Conservation (phyloP, 306 rosid species). For the Castanospermum australe region DNA sequence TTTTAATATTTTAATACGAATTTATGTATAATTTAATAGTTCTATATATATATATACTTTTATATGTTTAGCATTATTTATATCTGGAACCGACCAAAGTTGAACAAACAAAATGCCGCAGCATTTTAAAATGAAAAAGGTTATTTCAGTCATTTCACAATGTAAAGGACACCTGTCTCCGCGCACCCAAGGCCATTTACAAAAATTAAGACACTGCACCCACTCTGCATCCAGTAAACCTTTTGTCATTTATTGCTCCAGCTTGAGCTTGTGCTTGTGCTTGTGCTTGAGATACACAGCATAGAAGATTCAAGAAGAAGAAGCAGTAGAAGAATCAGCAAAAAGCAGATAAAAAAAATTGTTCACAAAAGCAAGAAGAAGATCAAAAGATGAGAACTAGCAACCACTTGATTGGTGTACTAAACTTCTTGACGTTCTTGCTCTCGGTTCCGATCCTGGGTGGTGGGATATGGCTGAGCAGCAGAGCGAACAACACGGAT, state of each 20-base stretch:
- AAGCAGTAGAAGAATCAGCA: not conserved
- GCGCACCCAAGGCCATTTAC: not conserved
- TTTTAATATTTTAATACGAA: too few relatives aligned
- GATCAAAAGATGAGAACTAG: constrained; percentile 57
- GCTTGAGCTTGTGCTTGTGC: not conserved
- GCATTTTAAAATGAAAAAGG: not conserved
- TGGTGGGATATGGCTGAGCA: constrained; percentile 93
- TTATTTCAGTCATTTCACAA: not conserved
- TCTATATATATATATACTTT: too few relatives aligned
- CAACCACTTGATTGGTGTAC: constrained; percentile 72
- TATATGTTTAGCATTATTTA: too few relatives aligned
- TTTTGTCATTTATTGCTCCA: not conserved
- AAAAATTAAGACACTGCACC: not conserved
- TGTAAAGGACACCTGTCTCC: constrained; percentile 5
- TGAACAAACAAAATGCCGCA: not conserved
- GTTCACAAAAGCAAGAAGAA: not conserved
- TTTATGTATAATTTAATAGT: too few relatives aligned
- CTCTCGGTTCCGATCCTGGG: constrained; percentile 87
- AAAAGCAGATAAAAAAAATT: not conserved
- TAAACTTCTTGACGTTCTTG: constrained; percentile 83
- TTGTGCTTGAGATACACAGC: not conserved
- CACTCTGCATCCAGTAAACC: not conserved
- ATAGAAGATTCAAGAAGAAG: not conserved
- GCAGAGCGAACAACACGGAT: constrained; percentile 90
- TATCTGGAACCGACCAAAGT: not conserved